Evolutionary conservation across 768 basidiomycete genomes (phyloP), one percentile per base, ranked within the genome.

Genomic region (Calocybe gangraenosa): DNA sequence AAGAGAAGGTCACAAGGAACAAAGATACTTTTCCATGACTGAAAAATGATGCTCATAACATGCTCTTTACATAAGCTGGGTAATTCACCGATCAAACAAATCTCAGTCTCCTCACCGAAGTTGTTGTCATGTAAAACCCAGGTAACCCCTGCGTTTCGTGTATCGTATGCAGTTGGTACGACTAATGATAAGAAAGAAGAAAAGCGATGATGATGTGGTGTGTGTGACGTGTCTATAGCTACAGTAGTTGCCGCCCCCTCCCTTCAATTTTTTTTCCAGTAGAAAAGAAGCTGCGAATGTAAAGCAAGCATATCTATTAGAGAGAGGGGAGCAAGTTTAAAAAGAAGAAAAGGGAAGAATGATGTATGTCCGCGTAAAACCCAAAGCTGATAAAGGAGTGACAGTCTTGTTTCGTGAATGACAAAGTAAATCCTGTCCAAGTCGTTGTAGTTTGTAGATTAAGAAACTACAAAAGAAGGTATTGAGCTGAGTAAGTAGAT

Each of bases 391-490:
- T 34, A 61, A 65, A 59, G 54, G 60, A 65, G 51, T 63, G 65
- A 65, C 60, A 61, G 57, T 58, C 69, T 73, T 72, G 74, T 74
- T 61, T 70, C 73, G 73, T 75, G 71, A 71, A 74, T 76, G 70
- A 71, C 69, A 74, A 71, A 68, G 47, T 28, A 35, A 40, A 43
- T 51, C 60, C 54, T 60, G 64, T 61, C 59, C 48, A 35, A 11
- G 60, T 66, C 59, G 61, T 70, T 42, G 54, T 42, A 41, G 37
- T 21, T 51, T 38, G 50, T 51, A 55, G 37, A 23, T 41, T 15
- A 3, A 7, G 7, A 23, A 23, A n/a, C n/a, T n/a, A n/a, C n/a
- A n/a, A n/a, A n/a, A n/a, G n/a, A n/a, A n/a, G n/a, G n/a, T n/a
- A n/a, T n/a, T n/a, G n/a, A n/a, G n/a, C n/a, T n/a, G n/a, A n/a